Conservation (phyloP, 176 grass and related monocot species). For the Hordeum marinum region DNA sequence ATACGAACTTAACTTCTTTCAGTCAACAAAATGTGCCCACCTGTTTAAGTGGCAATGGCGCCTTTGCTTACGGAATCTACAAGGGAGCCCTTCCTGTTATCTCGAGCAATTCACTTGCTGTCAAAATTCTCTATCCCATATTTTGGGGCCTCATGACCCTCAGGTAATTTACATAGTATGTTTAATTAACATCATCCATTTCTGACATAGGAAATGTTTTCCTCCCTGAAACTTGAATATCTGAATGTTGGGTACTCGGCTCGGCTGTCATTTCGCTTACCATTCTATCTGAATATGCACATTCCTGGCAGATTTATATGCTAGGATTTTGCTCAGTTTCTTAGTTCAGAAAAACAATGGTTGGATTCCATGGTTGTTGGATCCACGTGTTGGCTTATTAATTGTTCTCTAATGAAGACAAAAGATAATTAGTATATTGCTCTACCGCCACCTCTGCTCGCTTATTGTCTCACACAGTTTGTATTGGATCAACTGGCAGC, state of each 20-base stretch:
- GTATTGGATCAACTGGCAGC: constrained; percentile 39
- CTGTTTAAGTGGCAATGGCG: constrained; percentile 58
- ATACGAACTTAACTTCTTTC: constrained; percentile 34
- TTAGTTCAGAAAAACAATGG: not conserved
- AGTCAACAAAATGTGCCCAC: constrained; percentile 45
- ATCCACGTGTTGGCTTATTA: not conserved
- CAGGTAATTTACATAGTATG: constrained; percentile 45
- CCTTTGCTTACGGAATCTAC: constrained; percentile 83
- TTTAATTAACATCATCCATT: not conserved
- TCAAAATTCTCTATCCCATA: constrained; percentile 95
- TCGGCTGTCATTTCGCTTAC: not conserved
- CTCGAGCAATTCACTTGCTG: constrained; percentile 78
- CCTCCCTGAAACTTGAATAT: not conserved
- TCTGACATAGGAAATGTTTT: not conserved
- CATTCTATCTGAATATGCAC: not conserved
- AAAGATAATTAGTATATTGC: not conserved
- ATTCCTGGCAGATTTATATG: not conserved
- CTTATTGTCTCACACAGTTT: not conserved
- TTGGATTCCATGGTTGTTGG: not conserved
- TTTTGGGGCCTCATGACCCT: constrained; percentile 99
- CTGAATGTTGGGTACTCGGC: not conserved
- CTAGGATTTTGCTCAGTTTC: not conserved
- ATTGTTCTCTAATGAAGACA: not conserved
- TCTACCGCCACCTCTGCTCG: not conserved
- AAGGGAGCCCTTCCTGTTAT: constrained; percentile 84